Base-by-base conservation (phyloP, 495 filamentous ascomycete genomes). In the Xylaria sp. region DNA sequence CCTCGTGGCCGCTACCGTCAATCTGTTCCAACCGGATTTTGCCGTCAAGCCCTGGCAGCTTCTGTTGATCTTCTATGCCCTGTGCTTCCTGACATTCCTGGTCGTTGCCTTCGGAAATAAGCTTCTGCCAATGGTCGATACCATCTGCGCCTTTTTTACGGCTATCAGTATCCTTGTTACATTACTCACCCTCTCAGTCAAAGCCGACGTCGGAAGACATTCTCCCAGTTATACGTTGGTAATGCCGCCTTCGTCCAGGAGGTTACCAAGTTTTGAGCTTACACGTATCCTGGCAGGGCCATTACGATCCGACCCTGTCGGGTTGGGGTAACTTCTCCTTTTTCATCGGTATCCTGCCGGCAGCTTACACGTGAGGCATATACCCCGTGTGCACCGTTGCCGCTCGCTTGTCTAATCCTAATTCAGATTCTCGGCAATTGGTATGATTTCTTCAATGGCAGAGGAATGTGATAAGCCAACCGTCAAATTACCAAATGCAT, bases 371-470 rank as follows among this genome's bases (percentile, higher is more conserved):
- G 76, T 78, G 52, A 73, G 76, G 29, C 52, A 63, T 14, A 58
- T 12, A 11, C 14, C 1, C 33, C 37, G 33, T 19, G 37, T 50
- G 6, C 17, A 37, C 41, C 29, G 52, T 43, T 0, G 35, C 8
- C 19, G 40, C 24, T 40, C n/a, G 41, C 19, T 67, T 61, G 21
- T 24, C 43, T 43, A 29, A 40, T 17, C 6, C 8, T 21, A 6
- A 9, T 4, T 2, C 33, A 78, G 76, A 3, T 80, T 90, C 41
- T 87, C 88, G 17, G 87, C 87, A 0, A 86, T 89, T 66, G 88
- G 89, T 21, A 89, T 90, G 85, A 85, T 90, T n/a, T 85, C 86
- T 4, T 78, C 86, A 6, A 87, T 86, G 84, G 85, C 84, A 31
- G 85, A 88, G 75, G 85, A 87, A 70, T 86, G 88, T 5, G 83